A percentile compares a stretch with the other conserved stretches of the same genome.
Evolutionary conservation across 441 rosid species (phyloP).

Genomic region (Pelargonium australe): DNA sequence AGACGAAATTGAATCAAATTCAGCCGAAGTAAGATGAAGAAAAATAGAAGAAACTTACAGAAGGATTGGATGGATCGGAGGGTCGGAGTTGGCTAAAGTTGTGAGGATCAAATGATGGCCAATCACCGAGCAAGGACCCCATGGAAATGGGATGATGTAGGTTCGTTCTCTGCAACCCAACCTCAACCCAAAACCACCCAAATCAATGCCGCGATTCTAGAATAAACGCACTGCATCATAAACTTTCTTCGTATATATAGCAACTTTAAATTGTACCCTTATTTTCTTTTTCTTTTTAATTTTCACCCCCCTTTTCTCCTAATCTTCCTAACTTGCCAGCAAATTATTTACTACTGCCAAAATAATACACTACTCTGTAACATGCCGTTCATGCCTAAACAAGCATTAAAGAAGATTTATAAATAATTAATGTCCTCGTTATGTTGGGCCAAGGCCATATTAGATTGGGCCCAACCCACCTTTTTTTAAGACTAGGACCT

Average conservation of each 20-base stretch:
- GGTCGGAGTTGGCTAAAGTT: constrained; percentile 83
- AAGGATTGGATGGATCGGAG: constrained; percentile 76
- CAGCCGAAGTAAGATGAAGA: neutral
- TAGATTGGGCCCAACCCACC: neutral
- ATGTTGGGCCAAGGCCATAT: neutral
- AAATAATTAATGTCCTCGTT: neutral
- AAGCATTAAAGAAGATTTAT: no score
- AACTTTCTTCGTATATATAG: neutral
- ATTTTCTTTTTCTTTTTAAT: neutral
- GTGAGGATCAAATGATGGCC: constrained; percentile 79
- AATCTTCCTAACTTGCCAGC: neutral
- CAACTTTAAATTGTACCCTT: no score
- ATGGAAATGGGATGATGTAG: constrained; percentile 28
- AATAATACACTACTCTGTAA: no score
- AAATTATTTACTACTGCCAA: neutral
- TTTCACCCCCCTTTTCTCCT: neutral
- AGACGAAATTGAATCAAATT: neutral
- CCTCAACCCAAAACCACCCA: constrained; percentile 4
- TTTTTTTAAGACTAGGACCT: neutral
- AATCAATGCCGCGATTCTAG: constrained; percentile 24
- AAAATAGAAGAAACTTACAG: constrained; percentile 33
- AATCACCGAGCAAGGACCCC: constrained; percentile 66
- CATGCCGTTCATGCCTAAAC: no score
- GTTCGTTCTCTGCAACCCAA: constrained; percentile 10
- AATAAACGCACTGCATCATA: neutral